Evolutionary conservation across 495 filamentous ascomycete genomes (phyloP).

Genomic region (Penicillium flavigenum): DNA sequence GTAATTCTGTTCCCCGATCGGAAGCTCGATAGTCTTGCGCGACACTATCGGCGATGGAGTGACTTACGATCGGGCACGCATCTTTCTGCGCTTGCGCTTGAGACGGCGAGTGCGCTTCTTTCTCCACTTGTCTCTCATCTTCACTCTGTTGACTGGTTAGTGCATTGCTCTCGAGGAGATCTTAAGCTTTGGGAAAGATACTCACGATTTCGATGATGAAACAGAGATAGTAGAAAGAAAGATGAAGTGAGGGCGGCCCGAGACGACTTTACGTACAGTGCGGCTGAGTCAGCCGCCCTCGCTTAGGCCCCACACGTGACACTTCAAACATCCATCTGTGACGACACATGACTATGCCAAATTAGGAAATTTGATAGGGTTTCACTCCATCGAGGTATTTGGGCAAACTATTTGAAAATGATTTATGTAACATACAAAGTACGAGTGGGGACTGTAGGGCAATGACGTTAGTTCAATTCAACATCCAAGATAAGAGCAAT

Average conservation of each 20-base stretch:
- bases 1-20: slow-evolving; percentile 11
- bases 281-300: slow-evolving; percentile 45
- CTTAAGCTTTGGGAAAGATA: slow-evolving; percentile 21
- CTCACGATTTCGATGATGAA: slow-evolving; percentile 56
- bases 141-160: slow-evolving; percentile 50
- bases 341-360: slow-evolving; percentile 18
- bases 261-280: slow-evolving; percentile 48
- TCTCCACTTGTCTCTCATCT: slow-evolving; percentile 99
- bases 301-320: slow-evolving; percentile 20
- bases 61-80: slow-evolving; percentile 83
- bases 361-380: slow-evolving; percentile 17
- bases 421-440: background rate
- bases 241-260: slow-evolving; percentile 36
- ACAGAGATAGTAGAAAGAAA: slow-evolving; percentile 51
- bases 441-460: background rate
- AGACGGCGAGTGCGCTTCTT: slow-evolving; percentile 98
- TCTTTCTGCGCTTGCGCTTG: slow-evolving; percentile 99
- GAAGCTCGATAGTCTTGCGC: slow-evolving; percentile 10
- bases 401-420: background rate
- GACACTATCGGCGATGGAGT: background rate
- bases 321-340: slow-evolving; percentile 2
- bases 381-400: background rate
- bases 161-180: slow-evolving; percentile 18
- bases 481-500: background rate
- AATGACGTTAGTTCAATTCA: background rate